Percentiles rank a stretch among this genome's conserved stretches.
Conservation (phyloP, 2,329 filamentous ascomycete species). For the Colletotrichum musicola region DNA sequence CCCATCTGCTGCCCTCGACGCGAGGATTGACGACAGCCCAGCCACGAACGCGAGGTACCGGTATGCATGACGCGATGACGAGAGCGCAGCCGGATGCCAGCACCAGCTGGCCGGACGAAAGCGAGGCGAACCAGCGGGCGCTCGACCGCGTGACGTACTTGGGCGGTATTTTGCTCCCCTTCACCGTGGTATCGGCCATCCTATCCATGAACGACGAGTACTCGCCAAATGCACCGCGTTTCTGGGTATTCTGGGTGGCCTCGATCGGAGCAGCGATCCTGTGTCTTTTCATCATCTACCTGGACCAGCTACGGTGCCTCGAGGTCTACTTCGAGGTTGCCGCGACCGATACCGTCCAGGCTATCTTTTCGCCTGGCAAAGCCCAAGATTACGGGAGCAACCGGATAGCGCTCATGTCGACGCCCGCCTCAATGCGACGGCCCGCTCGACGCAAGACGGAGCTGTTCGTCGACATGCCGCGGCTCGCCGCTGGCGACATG, state of each 20-base stretch:
- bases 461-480: constrained; percentile 38
- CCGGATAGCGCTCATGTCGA: constrained; percentile 46
- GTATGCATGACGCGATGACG: not conserved
- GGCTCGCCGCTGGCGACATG: constrained; percentile 31
- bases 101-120: constrained; percentile 17
- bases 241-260: constrained; percentile 64
- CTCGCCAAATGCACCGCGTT: constrained; percentile 54
- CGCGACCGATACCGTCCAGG: constrained; percentile 43
- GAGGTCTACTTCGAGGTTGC: constrained; percentile 62
- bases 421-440: constrained; percentile 12
- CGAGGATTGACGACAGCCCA: constrained; percentile 26
- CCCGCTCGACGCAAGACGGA: constrained; percentile 33
- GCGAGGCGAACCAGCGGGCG: constrained; percentile 53
- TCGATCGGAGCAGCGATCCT: constrained; percentile 53
- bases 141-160: constrained; percentile 64
- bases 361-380: constrained; percentile 9
- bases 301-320: constrained; percentile 59
- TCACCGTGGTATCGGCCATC: constrained; percentile 61
- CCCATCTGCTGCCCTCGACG: constrained; percentile 36
- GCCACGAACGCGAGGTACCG: constrained; percentile 19
- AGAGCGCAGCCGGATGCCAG: not conserved
- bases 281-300: constrained; percentile 60
- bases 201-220: constrained; percentile 61
- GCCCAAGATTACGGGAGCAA: not conserved
- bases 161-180: constrained; percentile 61